Percentiles rank a stretch among this genome's conserved stretches.
phyloP scores from a whole-genome alignment of 768 basidiomycete species.

The Tephrocybe sp. region DNA sequence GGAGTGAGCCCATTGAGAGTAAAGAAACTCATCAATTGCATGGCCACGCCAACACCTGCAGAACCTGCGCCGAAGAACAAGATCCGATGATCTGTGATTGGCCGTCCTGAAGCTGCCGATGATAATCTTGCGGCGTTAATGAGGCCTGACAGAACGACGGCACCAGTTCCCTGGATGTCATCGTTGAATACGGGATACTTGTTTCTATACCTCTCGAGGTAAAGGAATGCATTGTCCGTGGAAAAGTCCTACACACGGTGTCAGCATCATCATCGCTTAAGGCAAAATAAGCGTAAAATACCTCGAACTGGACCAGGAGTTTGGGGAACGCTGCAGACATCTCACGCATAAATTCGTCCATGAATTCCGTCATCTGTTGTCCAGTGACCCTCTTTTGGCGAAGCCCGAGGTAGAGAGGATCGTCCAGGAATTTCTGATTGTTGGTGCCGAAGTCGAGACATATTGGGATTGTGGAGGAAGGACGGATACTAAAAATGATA shows the following conservation, averaged over 20 bases:
- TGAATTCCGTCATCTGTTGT: slow-evolving; percentile 72
- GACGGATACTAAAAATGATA: slow-evolving; percentile 56
- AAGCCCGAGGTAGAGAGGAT: slow-evolving; percentile 88
- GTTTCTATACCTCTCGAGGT: slow-evolving; percentile 73
- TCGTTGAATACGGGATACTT: slow-evolving; percentile 86
- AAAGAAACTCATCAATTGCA: slow-evolving; percentile 89
- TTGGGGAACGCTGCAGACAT: slow-evolving; percentile 76
- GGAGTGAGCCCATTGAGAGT: slow-evolving; percentile 72
- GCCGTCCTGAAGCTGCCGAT: slow-evolving; percentile 64
- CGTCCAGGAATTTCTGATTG: slow-evolving; percentile 73
- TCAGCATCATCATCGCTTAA: background rate
- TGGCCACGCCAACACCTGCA: slow-evolving; percentile 90
- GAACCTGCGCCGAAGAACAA: slow-evolving; percentile 93
- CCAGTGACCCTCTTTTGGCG: slow-evolving; percentile 67
- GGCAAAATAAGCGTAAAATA: slow-evolving; percentile 21
- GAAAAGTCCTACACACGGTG: slow-evolving; percentile 70
- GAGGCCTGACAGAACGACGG: slow-evolving; percentile 89
- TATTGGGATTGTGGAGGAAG: slow-evolving; percentile 78
- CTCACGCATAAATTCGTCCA: slow-evolving; percentile 92
- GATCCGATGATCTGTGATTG: slow-evolving; percentile 75
- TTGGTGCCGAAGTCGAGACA: slow-evolving; percentile 90
- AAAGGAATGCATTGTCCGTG: slow-evolving; percentile 87
- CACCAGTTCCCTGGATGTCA: slow-evolving; percentile 89
- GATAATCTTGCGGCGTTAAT: slow-evolving; percentile 83
- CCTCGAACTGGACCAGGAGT: slow-evolving; percentile 85